These are phyloP conservation scores for Physcomitrium patens DNA, from an alignment of 225 moss, liverwort and hornwort species.

Conservation along the genomic window DNA sequence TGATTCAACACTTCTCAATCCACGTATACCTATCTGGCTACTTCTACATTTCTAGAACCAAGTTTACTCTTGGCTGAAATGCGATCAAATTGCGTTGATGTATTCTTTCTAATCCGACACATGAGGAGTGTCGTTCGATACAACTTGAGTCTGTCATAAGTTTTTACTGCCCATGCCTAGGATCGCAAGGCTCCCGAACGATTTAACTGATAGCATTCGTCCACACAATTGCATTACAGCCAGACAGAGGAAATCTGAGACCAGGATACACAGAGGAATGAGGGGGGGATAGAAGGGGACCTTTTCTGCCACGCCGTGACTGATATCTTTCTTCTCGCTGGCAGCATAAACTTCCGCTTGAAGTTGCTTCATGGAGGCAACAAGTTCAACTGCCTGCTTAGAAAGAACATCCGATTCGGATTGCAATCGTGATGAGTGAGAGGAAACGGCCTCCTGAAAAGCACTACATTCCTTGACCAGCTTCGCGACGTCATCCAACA, in stretches of 20 bases:
- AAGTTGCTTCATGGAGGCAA: conserved; percentile 35
- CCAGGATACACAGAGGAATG: not conserved
- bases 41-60: no score
- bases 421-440: conserved; percentile 34
- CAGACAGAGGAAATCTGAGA: not conserved
- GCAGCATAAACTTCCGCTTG: conserved; percentile 39
- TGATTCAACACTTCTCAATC: no score
- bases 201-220: no score
- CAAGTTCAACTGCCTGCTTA: conserved; percentile 37
- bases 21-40: no score
- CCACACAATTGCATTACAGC: no score
- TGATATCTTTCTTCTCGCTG: conserved; percentile 42
- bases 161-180: no score
- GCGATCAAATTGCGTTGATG: no score
- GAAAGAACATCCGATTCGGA: conserved; percentile 40
- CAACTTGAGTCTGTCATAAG: no score
- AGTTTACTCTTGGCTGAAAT: no score
- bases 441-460: conserved; percentile 38
- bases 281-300: conserved; percentile 14
- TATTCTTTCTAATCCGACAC: no score
- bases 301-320: conserved; percentile 39
- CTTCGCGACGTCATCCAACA: conserved; percentile 29
- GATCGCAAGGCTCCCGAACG: no score
- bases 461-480: conserved; percentile 37
- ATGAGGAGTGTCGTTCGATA: no score